Evolutionary conservation across 2,329 filamentous ascomycete species (phyloP).

Genomic region (Colletotrichum sp.): DNA sequence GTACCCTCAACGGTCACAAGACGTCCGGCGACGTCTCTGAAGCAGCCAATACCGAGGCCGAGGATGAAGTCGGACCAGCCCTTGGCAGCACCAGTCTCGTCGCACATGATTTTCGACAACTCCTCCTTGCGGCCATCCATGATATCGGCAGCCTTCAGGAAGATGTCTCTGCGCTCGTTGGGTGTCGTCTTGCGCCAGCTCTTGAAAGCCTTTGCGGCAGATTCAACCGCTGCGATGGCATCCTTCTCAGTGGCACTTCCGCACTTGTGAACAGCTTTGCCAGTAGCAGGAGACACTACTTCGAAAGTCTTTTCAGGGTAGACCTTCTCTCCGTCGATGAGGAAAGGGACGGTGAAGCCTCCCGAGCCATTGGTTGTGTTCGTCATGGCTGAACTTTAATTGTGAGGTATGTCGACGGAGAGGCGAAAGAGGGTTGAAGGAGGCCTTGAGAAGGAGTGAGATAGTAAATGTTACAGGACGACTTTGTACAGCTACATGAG

Average conservation of each 20-base stretch:
- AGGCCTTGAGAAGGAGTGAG: background rate
- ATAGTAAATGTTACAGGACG: background rate
- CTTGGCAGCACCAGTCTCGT: conserved; percentile 35
- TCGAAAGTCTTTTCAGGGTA: conserved; percentile 54
- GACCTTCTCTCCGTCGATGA: conserved; percentile 51
- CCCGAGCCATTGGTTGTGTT: background rate
- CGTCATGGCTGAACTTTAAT: conserved; percentile 1
- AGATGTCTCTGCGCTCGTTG: conserved; percentile 61
- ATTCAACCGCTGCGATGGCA: conserved; percentile 52
- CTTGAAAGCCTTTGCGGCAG: conserved; percentile 64
- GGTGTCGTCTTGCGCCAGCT: conserved; percentile 67
- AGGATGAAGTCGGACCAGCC: conserved; percentile 39
- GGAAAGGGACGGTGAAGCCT: conserved; percentile 38
- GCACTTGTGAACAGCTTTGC: conserved; percentile 57
- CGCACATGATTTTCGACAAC: conserved; percentile 56
- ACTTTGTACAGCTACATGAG: background rate
- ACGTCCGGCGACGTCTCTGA: conserved; percentile 43
- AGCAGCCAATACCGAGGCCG: conserved; percentile 32
- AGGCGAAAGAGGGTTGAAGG: background rate
- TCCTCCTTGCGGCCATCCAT: conserved; percentile 59
- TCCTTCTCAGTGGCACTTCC: conserved; percentile 58
- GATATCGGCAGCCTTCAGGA: conserved; percentile 66
- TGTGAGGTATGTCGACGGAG: background rate
- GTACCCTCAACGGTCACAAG: conserved; percentile 35
- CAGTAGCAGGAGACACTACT: conserved; percentile 61